Percentiles rank a stretch among this genome's conserved stretches.
These are phyloP conservation scores for Dactylellina sp. DNA, from an alignment of 2,329 filamentous ascomycete genomes.

Conservation along the genomic window DNA sequence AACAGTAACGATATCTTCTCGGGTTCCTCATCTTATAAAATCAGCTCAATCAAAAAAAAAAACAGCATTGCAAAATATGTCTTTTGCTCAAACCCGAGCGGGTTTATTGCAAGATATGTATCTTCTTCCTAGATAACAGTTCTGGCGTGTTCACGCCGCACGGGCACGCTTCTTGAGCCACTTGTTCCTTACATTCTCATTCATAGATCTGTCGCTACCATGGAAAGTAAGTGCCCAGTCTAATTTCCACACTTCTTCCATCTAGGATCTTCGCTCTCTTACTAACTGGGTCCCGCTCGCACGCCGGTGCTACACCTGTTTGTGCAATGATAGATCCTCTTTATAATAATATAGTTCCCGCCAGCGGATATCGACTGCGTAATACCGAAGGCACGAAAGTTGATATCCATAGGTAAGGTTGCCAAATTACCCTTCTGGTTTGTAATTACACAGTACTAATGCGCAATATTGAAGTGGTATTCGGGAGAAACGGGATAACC, in stretches of 20 bases:
- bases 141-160: conserved; percentile 13
- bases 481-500: conserved; percentile 34
- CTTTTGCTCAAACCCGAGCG: conserved; percentile 49
- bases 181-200: conserved; percentile 26
- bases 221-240: conserved; percentile 1
- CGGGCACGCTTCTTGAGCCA: conserved; percentile 18
- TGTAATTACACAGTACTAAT: neutral
- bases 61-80: conserved; percentile 10
- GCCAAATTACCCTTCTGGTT: no score
- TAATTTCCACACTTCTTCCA: neutral
- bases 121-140: conserved; percentile 28
- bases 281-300: conserved; percentile 10
- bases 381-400: conserved; percentile 24
- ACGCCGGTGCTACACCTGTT: conserved; percentile 14
- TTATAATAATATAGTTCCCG: conserved; percentile 3
- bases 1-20: conserved; percentile 30
- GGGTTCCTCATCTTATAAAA: neutral
- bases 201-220: neutral
- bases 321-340: conserved; percentile 24
- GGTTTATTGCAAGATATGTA: neutral
- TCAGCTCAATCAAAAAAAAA: conserved; percentile 9
- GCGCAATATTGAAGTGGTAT: conserved; percentile 19
- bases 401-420: conserved; percentile 30
- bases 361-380: conserved; percentile 16
- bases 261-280: conserved; percentile 30